A percentile compares a stretch with the other conserved stretches of the same genome.
These are phyloP conservation scores for Leonotis leonurus DNA, from an alignment of 257 asterid genomes.

Conservation along the genomic window DNA sequence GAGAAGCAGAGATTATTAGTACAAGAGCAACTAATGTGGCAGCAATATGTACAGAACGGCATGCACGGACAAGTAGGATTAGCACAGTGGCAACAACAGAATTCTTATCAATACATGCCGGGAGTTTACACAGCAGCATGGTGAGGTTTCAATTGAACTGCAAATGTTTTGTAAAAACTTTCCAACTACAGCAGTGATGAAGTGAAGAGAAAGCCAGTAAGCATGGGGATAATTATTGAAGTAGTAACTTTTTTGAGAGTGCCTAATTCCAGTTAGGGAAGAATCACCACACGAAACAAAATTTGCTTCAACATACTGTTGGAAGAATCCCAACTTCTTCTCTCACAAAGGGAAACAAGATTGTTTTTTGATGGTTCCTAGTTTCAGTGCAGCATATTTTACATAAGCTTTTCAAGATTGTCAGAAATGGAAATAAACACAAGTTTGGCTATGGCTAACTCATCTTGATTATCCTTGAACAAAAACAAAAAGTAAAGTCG, in stretches of 20 bases:
- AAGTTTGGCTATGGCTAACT: background rate
- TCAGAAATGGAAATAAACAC: background rate
- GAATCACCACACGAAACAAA: constrained; percentile 2
- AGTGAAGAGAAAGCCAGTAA: background rate
- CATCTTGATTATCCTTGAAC: background rate
- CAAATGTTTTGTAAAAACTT: background rate
- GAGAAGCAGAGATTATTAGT: constrained; percentile 49
- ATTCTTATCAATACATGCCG: constrained; percentile 19
- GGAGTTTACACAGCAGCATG: constrained; percentile 12
- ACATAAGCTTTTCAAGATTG: background rate
- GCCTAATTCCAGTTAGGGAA: background rate
- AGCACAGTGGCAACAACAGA: constrained; percentile 24
- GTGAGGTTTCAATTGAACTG: constrained; percentile 1
- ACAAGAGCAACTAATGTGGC: constrained; percentile 76
- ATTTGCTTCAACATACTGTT: constrained; percentile 4
- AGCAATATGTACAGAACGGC: constrained; percentile 57
- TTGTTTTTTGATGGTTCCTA: constrained; percentile 1
- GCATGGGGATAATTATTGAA: background rate
- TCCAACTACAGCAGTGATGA: background rate
- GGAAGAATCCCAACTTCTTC: background rate
- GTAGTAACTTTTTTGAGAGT: constrained; percentile 11
- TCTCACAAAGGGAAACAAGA: constrained; percentile 3
- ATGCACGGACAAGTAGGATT: constrained; percentile 68
- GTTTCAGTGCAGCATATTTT: background rate
- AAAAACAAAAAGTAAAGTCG: background rate